These are phyloP conservation scores for Knoxdaviesia capensis DNA, from an alignment of 2,329 filamentous ascomycete species.

Conservation along the genomic window DNA sequence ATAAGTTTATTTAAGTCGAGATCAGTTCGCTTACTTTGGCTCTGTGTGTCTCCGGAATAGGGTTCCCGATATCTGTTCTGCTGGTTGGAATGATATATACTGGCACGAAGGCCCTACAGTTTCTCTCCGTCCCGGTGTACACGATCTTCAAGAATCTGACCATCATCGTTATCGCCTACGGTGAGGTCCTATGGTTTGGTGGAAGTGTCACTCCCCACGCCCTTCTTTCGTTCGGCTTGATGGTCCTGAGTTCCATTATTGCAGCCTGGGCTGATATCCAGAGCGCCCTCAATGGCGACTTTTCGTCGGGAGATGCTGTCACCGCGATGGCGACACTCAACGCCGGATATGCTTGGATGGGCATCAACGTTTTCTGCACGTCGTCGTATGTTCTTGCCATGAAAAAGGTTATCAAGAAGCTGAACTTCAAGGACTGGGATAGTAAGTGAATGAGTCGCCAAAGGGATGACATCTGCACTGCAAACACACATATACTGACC, in stretches of 20 bases:
- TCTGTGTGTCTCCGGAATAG: conserved; percentile 19
- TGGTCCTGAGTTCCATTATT: conserved; percentile 87
- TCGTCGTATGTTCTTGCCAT: conserved; percentile 79
- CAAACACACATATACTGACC: too few species aligned
- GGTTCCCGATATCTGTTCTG: conserved; percentile 90
- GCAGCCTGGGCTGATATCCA: conserved; percentile 96
- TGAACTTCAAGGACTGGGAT: conserved; percentile 99
- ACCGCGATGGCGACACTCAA: conserved; percentile 76
- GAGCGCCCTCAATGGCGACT: conserved; percentile 50
- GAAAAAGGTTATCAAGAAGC: conserved; percentile 97
- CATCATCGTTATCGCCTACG: conserved; percentile 95
- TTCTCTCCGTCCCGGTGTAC: conserved; percentile 92
- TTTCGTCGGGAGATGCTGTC: conserved; percentile 37
- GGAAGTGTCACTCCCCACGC: conserved; percentile 75
- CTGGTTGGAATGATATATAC: conserved; percentile 99
- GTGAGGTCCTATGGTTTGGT: conserved; percentile 95
- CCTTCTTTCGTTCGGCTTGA: conserved; percentile 84
- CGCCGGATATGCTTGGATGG: conserved; percentile 93
- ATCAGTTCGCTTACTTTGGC: too few species aligned
- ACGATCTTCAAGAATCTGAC: conserved; percentile 99
- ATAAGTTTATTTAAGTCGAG: too few species aligned
- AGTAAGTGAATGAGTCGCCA: conserved; percentile 39
- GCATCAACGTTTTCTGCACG: conserved; percentile 87
- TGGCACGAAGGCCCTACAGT: conserved; percentile 85
- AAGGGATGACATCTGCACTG: too few species aligned